These are phyloP conservation scores for Saccharomycopsis vini DNA, from an alignment of 805 yeast genomes.

Conservation along the genomic window DNA sequence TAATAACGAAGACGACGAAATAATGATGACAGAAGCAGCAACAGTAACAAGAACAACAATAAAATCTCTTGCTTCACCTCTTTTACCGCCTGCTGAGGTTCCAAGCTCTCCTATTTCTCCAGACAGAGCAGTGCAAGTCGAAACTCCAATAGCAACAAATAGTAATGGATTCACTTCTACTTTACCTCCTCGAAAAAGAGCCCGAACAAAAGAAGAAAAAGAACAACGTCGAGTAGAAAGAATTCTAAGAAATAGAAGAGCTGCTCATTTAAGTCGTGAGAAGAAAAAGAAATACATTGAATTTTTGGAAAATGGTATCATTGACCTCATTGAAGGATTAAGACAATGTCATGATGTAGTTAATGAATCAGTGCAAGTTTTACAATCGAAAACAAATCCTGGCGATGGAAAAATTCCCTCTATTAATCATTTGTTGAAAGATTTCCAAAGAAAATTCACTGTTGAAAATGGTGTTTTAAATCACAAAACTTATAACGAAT, in stretches of 20 bases:
- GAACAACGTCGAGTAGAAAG: constrained; percentile 94
- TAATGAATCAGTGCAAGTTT: not conserved
- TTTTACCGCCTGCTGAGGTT: not conserved
- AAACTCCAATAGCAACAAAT: not conserved
- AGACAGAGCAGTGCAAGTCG: not conserved
- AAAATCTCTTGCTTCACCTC: not conserved
- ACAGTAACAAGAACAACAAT: too few species aligned
- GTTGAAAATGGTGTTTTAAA: not conserved
- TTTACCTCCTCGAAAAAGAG: constrained; percentile 90
- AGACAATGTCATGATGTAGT: not conserved
- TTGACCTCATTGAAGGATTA: constrained; percentile 6
- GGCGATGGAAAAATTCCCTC: not conserved
- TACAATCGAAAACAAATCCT: not conserved
- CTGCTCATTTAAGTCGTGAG: constrained; percentile 95
- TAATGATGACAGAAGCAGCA: not conserved
- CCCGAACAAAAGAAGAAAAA: constrained; percentile 92
- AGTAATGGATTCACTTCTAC: not conserved
- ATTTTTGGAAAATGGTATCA: constrained; percentile 48
- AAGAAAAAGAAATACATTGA: constrained; percentile 91
- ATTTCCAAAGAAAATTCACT: not conserved
- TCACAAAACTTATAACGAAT: constrained; percentile 6
- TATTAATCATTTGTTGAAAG: too few species aligned
- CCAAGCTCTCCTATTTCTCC: not conserved
- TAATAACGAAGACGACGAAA: not conserved
- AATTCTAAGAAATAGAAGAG: constrained; percentile 86